These are phyloP conservation scores for Pterulicium gracile DNA, from an alignment of 1,284 basidiomycete genomes.

Conservation along the genomic window DNA sequence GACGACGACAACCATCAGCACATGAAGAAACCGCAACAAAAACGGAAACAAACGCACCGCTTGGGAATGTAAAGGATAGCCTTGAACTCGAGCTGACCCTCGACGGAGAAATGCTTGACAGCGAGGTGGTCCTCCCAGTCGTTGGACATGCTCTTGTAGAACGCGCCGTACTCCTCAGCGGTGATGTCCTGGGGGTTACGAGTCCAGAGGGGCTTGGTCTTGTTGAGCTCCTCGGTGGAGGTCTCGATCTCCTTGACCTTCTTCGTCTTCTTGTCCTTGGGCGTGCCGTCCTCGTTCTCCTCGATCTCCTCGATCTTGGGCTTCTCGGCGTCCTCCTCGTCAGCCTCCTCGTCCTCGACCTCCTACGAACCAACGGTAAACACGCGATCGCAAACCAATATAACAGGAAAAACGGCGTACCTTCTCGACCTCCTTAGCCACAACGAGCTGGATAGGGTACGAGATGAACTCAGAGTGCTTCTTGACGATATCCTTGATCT, in stretches of 20 bases:
- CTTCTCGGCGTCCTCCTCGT: constrained; percentile 57
- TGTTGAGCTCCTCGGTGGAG: constrained; percentile 98
- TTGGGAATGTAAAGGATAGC: constrained; percentile 97
- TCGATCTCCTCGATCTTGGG: constrained; percentile 70
- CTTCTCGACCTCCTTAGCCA: constrained; percentile 99
- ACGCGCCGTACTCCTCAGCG: constrained; percentile 86
- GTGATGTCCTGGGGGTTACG: constrained; percentile 94
- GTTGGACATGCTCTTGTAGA: constrained; percentile 99
- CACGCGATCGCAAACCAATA: constrained; percentile 6
- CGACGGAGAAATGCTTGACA: constrained; percentile 99
- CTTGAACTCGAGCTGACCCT: constrained; percentile 99
- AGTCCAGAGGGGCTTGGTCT: constrained; percentile 99
- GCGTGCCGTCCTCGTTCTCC: constrained; percentile 79
- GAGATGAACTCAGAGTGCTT: constrained; percentile 99
- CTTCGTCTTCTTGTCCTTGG: constrained; percentile 94
- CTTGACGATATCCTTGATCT: constrained; percentile 99
- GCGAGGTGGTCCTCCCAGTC: constrained; percentile 99
- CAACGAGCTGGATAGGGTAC: constrained; percentile 97
- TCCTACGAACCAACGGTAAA: constrained; percentile 39
- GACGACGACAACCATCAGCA: constrained; percentile 11
- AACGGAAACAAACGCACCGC: constrained; percentile 47
- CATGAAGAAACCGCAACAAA: not conserved
- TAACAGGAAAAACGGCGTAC: constrained; percentile 26
- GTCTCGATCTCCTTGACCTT: constrained; percentile 89
- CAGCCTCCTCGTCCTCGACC: constrained; percentile 74